Conservation (phyloP, 352 stramenopile genomes). For the Globisporangium radiosum region DNA sequence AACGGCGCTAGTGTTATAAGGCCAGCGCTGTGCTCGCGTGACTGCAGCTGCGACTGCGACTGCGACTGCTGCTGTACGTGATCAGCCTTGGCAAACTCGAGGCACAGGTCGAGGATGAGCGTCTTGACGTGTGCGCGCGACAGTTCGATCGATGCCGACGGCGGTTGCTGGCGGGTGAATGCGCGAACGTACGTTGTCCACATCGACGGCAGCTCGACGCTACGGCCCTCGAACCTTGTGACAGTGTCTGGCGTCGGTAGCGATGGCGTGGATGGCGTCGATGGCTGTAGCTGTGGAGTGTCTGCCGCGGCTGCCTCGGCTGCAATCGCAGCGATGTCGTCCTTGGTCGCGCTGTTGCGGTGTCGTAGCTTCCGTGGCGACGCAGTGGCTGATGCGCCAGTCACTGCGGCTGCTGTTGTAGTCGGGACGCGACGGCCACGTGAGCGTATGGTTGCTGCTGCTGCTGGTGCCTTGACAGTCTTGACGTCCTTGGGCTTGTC, state of each 20-base stretch:
- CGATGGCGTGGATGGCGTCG: no score
- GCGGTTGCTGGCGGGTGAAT: slow-evolving; percentile 10
- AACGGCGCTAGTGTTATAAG: slow-evolving; percentile 55
- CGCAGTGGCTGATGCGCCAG: background rate
- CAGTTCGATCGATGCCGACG: slow-evolving; percentile 13
- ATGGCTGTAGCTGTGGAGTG: background rate
- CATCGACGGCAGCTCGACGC: slow-evolving; percentile 18
- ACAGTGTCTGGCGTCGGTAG: no score
- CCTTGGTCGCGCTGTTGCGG: slow-evolving; percentile 13
- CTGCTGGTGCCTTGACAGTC: background rate
- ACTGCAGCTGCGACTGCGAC: no score
- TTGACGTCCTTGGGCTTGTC: slow-evolving; percentile 13
- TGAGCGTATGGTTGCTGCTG: background rate
- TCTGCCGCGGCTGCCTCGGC: background rate
- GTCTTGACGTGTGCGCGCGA: slow-evolving; percentile 28
- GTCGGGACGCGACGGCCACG: background rate
- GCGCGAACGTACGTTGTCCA: slow-evolving; percentile 35
- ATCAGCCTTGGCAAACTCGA: slow-evolving; percentile 72
- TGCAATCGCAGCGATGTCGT: slow-evolving; percentile 11
- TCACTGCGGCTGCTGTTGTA: background rate
- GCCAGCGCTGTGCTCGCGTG: slow-evolving; percentile 29
- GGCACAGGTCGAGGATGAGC: slow-evolving; percentile 59
- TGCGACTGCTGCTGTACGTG: slow-evolving; percentile 23
- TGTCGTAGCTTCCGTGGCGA: slow-evolving; percentile 15
- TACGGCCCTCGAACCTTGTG: no score